Percentiles rank a stretch among this genome's conserved stretches.
phyloP scores from a whole-genome alignment of 2,329 filamentous ascomycete species.

The Pseudonectria buxi region DNA sequence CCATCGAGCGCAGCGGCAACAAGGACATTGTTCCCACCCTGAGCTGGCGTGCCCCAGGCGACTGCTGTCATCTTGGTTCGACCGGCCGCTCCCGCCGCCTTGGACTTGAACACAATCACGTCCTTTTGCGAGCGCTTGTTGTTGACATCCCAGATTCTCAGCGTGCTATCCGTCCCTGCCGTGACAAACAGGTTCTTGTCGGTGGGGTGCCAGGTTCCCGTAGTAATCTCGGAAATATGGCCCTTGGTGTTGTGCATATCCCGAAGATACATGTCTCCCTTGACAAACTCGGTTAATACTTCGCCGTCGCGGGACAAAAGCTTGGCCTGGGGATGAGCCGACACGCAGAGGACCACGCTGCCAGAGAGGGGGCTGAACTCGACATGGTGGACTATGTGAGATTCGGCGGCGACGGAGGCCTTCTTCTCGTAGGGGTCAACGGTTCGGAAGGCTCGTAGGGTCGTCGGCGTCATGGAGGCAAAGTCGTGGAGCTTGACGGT shows the following conservation, averaged over 20 bases:
- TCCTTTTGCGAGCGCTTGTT: conserved; percentile 85
- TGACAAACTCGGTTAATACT: conserved; percentile 78
- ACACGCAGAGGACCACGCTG: conserved; percentile 75
- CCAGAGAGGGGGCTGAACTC: conserved; percentile 81
- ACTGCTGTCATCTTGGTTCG: conserved; percentile 92
- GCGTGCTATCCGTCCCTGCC: conserved; percentile 87
- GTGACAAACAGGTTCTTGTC: conserved; percentile 82
- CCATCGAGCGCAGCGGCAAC: conserved; percentile 83
- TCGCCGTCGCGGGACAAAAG: conserved; percentile 87
- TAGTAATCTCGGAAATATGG: conserved; percentile 85
- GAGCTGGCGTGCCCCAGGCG: conserved; percentile 70
- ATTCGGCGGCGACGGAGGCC: conserved; percentile 61
- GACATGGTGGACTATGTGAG: conserved; percentile 80
- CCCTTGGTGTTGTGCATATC: conserved; percentile 98
- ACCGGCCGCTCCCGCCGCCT: conserved; percentile 77
- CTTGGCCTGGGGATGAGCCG: conserved; percentile 83
- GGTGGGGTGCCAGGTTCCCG: conserved; percentile 83
- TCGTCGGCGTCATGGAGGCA: conserved; percentile 89
- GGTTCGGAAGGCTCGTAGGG: conserved; percentile 86
- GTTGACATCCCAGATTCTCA: conserved; percentile 96
- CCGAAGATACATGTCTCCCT: conserved; percentile 96
- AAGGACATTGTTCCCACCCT: conserved; percentile 73
- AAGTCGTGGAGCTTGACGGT: conserved; percentile 92
- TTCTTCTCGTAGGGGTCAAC: conserved; percentile 82
- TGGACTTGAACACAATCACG: conserved; percentile 93